A percentile compares a stretch with the other conserved stretches of the same genome.
phyloP scores from a whole-genome alignment of 345 rosid species.

The Eucalyptus guilfoylei region DNA sequence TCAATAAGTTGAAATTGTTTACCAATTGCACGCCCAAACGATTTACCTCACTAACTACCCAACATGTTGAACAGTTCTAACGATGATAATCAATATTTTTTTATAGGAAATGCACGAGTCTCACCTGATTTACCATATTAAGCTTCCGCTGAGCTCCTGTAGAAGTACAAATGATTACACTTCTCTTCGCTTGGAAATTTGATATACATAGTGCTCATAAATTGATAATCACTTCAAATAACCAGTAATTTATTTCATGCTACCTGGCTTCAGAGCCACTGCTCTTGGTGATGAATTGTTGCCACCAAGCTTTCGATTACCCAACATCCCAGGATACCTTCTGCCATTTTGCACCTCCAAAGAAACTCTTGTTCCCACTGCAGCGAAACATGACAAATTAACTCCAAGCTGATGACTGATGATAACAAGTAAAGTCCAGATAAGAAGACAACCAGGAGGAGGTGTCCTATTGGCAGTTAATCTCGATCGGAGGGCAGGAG shows the following conservation, averaged over 20 bases:
- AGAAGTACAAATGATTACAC: background rate
- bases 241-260: background rate
- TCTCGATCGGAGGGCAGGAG: slow-evolving; percentile 1
- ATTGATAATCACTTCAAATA: background rate
- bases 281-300: slow-evolving; percentile 31
- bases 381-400: background rate
- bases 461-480: slow-evolving; percentile 30
- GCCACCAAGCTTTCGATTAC: slow-evolving; percentile 30
- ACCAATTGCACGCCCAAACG: background rate
- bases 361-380: slow-evolving; percentile 41
- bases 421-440: background rate
- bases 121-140: slow-evolving; percentile 42
- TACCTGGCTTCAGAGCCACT: slow-evolving; percentile 26
- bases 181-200: background rate
- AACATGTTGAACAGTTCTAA: background rate
- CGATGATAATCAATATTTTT: background rate
- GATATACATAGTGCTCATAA: background rate
- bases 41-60: background rate
- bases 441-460: slow-evolving; percentile 36
- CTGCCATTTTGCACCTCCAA: slow-evolving; percentile 29
- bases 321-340: slow-evolving; percentile 20
- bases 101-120: background rate
- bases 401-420: background rate
- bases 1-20: background rate
- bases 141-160: slow-evolving; percentile 48